phyloP scores from a whole-genome alignment of 2,329 filamentous ascomycete genomes.

The Aspergillus cejpii region DNA sequence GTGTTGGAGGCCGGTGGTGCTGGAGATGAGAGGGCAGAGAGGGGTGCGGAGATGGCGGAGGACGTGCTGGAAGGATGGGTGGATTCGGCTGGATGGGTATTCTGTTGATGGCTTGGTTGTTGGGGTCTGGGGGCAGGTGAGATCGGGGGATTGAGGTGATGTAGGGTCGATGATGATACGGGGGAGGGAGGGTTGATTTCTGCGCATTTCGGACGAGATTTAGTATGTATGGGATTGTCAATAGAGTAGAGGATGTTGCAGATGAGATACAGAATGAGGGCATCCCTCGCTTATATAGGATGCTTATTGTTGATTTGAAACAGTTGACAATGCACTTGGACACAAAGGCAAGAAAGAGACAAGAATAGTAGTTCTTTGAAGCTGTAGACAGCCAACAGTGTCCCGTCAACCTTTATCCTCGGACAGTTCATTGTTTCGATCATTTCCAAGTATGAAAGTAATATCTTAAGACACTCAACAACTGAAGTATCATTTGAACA shows the following conservation, averaged over 20 bases:
- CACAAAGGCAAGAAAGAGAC: background rate
- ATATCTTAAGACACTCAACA: too few relatives aligned
- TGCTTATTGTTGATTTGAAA: background rate
- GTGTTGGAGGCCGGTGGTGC: conserved; percentile 32
- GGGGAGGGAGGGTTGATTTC: background rate
- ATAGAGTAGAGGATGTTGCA: too few relatives aligned
- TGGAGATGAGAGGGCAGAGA: conserved; percentile 34
- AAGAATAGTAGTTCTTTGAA: conserved; percentile 5
- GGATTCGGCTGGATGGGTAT: background rate
- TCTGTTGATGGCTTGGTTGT: background rate
- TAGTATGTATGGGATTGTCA: too few relatives aligned
- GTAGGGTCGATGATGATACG: conserved; percentile 1
- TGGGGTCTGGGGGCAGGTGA: background rate
- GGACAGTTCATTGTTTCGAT: background rate
- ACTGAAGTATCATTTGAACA: too few relatives aligned
- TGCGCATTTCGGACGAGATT: background rate
- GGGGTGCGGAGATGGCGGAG: conserved; percentile 27
- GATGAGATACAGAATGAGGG: too few relatives aligned
- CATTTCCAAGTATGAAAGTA: too few relatives aligned
- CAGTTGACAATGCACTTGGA: background rate
- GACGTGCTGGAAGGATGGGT: conserved; percentile 10
- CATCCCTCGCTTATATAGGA: too few relatives aligned
- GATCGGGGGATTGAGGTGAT: conserved; percentile 2
- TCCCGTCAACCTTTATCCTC: background rate
- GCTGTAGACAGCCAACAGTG: background rate